Conservation (phyloP, 768 basidiomycete genomes). For the Exsudoporus frostii region DNA sequence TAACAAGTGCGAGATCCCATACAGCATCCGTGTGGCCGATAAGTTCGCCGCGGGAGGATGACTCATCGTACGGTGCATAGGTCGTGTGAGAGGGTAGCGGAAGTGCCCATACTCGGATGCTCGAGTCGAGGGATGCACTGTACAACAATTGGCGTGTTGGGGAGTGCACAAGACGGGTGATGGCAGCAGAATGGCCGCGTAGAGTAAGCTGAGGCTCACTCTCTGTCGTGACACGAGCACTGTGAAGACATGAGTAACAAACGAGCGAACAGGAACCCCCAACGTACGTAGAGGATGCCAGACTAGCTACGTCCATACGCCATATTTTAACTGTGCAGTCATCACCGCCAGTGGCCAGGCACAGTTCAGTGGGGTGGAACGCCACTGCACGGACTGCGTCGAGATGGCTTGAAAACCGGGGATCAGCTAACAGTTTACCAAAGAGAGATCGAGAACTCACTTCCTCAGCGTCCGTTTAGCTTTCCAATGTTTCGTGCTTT, state of each 20-base stretch:
- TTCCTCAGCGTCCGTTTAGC: conserved; percentile 84
- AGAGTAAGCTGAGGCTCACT: conserved; percentile 91
- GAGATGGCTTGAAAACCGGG: conserved; percentile 61
- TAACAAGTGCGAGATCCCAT: conserved; percentile 89
- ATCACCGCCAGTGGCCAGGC: conserved; percentile 90
- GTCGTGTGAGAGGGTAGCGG: conserved; percentile 77
- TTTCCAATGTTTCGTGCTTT: conserved; percentile 77
- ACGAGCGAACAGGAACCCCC: neutral
- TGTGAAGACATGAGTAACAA: conserved; percentile 28
- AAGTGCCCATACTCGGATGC: conserved; percentile 87
- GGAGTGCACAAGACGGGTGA: conserved; percentile 82
- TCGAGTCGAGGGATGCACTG: conserved; percentile 91
- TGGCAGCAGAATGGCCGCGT: conserved; percentile 88
- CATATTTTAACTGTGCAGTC: conserved; percentile 96
- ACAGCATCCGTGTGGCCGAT: conserved; percentile 95
- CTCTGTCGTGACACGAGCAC: conserved; percentile 73
- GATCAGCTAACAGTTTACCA: conserved; percentile 1
- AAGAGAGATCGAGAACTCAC: conserved; percentile 47
- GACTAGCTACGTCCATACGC: conserved; percentile 76
- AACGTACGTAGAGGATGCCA: conserved; percentile 77
- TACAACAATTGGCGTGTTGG: conserved; percentile 76
- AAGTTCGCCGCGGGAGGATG: conserved; percentile 70
- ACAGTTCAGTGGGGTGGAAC: conserved; percentile 83
- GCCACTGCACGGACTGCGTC: conserved; percentile 89
- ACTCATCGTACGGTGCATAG: conserved; percentile 88